phyloP scores from a whole-genome alignment of 2,329 filamentous ascomycete genomes.

The Xenoacremonium recifei region DNA sequence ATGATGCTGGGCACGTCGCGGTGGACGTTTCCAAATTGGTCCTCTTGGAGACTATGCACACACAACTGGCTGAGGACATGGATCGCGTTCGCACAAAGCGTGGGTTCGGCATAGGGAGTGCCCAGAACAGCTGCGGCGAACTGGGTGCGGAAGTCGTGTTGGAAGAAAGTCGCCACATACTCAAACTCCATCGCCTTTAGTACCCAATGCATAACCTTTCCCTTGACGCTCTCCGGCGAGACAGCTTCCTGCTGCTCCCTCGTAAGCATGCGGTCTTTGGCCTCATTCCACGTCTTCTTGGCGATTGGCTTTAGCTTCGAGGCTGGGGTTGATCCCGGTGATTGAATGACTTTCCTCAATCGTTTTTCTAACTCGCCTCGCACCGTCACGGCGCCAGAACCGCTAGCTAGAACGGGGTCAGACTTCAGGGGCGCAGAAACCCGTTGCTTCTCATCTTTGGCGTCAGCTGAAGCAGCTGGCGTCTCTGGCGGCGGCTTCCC shows the following conservation, averaged over 20 bases:
- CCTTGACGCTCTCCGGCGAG: constrained; percentile 46
- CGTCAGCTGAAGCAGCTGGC: constrained; percentile 28
- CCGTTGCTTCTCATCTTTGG: constrained; percentile 34
- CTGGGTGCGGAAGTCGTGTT: constrained; percentile 64
- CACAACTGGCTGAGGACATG: constrained; percentile 68
- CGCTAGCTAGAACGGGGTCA: constrained; percentile 45
- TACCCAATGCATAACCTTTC: constrained; percentile 47
- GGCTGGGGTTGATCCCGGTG: constrained; percentile 47
- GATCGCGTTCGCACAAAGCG: constrained; percentile 69
- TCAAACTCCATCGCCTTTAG: constrained; percentile 45
- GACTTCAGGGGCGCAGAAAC: constrained; percentile 41
- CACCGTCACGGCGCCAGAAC: constrained; percentile 36
- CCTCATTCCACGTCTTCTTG: constrained; percentile 47
- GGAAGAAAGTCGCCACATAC: constrained; percentile 66
- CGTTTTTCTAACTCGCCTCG: constrained; percentile 45
- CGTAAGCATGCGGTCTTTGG: constrained; percentile 47
- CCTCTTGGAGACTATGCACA: constrained; percentile 73
- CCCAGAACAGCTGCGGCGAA: constrained; percentile 70
- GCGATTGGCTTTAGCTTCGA: constrained; percentile 51
- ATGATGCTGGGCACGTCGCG: constrained; percentile 74
- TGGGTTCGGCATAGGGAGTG: constrained; percentile 67
- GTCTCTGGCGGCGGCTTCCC: constrained; percentile 42
- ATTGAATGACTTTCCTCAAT: constrained; percentile 41
- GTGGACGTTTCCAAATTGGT: constrained; percentile 83
- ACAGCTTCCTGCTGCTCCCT: constrained; percentile 55